Conservation (phyloP, 192 early-diverging fungal genomes). For the Coemansia sp. region DNA sequence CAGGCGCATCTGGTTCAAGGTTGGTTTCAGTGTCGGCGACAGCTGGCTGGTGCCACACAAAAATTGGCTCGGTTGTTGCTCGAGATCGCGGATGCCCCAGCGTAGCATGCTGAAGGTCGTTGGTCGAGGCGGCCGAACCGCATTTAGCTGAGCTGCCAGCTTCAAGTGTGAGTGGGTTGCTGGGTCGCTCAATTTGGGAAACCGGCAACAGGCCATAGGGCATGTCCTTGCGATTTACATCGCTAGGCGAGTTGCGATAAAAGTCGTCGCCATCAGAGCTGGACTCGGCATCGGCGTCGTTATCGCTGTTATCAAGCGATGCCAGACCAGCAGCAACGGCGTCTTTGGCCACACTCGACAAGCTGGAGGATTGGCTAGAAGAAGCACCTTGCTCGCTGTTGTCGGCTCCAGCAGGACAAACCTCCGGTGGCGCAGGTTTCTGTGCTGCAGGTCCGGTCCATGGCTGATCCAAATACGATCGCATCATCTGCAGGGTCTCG, state of each 20-base stretch:
- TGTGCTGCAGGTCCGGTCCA: not conserved
- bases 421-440: not conserved
- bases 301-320: not conserved
- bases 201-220: conserved; percentile 26
- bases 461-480: conserved; percentile 36
- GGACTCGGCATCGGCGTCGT: not conserved
- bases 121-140: no score
- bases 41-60: not conserved
- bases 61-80: conserved; percentile 5
- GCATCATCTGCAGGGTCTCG: conserved; percentile 34
- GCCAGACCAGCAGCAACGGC: not conserved
- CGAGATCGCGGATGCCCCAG: not conserved
- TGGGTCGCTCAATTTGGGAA: no score
- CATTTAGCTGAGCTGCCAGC: not conserved
- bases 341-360: not conserved
- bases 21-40: not conserved
- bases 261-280: conserved; percentile 28
- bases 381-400: not conserved
- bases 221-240: conserved; percentile 11
- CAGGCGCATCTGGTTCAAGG: not conserved
- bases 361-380: not conserved
- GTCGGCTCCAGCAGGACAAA: not conserved
- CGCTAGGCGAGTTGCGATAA: conserved; percentile 14
- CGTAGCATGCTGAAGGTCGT: not conserved
- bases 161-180: no score